These are phyloP conservation scores for Casuarina cunninghamiana DNA, from an alignment of 306 rosid species.

Conservation along the genomic window DNA sequence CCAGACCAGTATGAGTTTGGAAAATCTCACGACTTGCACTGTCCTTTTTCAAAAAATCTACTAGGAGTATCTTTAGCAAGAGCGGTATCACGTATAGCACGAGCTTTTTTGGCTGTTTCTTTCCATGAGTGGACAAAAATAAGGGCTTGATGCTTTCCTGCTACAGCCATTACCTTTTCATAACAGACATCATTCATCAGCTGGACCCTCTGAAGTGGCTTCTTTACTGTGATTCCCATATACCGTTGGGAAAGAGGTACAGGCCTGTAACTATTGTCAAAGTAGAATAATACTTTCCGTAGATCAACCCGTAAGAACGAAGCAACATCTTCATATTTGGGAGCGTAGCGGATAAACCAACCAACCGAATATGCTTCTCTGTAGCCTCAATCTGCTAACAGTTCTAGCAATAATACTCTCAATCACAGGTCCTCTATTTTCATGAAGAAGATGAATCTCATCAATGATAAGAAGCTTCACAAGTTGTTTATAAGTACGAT, in stretches of 20 bases:
- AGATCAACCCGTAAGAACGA: conserved; percentile 80
- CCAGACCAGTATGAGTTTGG: no score
- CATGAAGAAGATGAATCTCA: conserved; percentile 1
- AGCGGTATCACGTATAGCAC: conserved; percentile 89
- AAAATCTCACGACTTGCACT: no score
- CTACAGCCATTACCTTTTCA: no score
- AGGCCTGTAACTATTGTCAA: conserved; percentile 92
- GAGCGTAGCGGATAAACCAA: no score
- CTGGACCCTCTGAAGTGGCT: conserved; percentile 96
- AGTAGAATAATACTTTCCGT: conserved; percentile 65
- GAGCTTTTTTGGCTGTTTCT: conserved; percentile 98
- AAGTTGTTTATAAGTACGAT: no score
- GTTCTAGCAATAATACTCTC: conserved; percentile 98
- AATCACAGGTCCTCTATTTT: conserved; percentile 61
- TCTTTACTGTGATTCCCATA: conserved; percentile 85
- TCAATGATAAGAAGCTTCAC: no score
- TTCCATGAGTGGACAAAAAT: conserved; percentile 53
- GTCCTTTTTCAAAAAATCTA: no score
- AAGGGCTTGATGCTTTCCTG: no score
- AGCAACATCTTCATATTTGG: conserved; percentile 86
- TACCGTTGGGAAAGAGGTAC: conserved; percentile 96
- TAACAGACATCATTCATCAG: conserved; percentile 47
- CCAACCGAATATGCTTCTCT: conserved; percentile 47
- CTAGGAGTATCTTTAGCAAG: conserved; percentile 75
- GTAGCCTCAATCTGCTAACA: conserved; percentile 92